Conservation (phyloP, 148 eudicot genomes). For the Rhododendron henanense region DNA sequence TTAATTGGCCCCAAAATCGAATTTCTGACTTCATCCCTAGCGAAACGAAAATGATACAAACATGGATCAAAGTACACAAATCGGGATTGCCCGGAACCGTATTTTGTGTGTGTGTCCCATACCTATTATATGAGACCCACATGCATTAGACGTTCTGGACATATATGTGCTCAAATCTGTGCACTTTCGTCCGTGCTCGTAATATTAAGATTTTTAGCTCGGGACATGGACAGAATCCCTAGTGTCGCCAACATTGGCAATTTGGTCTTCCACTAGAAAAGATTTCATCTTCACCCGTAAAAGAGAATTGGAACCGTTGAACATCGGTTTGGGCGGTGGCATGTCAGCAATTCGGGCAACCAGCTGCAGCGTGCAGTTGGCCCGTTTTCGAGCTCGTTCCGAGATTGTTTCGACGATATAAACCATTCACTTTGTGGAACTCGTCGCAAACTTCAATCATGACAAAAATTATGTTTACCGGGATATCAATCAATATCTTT, state of each 20-base stretch:
- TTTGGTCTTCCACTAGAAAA: not conserved
- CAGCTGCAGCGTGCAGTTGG: not conserved
- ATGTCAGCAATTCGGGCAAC: not conserved
- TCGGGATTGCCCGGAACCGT: no score
- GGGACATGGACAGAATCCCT: not conserved
- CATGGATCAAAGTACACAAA: not conserved
- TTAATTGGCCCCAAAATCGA: no score
- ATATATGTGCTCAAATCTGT: not conserved
- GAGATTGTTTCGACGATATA: not conserved
- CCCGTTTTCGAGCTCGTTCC: not conserved
- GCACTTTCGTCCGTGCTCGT: not conserved
- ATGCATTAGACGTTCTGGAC: not conserved
- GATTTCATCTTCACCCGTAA: not conserved
- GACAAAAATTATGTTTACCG: no score
- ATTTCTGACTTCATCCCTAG: not conserved
- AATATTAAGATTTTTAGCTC: not conserved
- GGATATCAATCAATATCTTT: not conserved
- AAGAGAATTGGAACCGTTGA: not conserved
- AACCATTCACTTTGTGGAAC: not conserved
- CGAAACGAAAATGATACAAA: not conserved
- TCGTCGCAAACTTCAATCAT: not conserved
- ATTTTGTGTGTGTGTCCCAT: not conserved
- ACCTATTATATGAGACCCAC: not conserved
- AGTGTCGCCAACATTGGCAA: not conserved
- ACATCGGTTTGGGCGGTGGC: not conserved